Evolutionary conservation across 2,329 filamentous ascomycete species (phyloP).

Genomic region (Coniochaeta sp.): DNA sequence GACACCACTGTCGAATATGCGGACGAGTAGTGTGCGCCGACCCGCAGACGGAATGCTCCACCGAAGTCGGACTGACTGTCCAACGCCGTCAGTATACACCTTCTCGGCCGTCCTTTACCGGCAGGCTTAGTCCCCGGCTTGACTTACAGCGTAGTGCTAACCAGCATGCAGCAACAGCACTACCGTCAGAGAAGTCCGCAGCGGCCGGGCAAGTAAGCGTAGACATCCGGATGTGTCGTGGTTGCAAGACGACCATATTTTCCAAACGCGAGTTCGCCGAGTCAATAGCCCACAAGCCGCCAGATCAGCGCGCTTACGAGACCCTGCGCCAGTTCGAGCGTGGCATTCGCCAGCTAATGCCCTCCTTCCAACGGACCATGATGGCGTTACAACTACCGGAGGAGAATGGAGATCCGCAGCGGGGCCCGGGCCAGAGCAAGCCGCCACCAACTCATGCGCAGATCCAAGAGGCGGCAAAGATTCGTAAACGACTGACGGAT

Average conservation of each 20-base stretch:
- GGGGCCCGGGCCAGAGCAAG: conserved; percentile 18
- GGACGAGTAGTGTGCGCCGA: conserved; percentile 92
- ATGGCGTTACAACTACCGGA: conserved; percentile 56
- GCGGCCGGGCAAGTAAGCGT: conserved; percentile 52
- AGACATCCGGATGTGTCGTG: conserved; percentile 86
- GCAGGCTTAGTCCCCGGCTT: not conserved
- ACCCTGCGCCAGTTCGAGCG: conserved; percentile 82
- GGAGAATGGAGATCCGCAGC: conserved; percentile 22
- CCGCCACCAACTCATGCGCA: conserved; percentile 53
- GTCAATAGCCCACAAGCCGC: conserved; percentile 59
- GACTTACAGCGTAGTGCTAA: not conserved
- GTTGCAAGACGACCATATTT: conserved; percentile 63
- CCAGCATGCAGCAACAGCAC: conserved; percentile 9
- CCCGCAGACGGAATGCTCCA: conserved; percentile 74
- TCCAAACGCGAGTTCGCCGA: conserved; percentile 68
- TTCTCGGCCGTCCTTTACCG: conserved; percentile 32
- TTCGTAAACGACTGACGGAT: conserved; percentile 83
- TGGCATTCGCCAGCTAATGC: conserved; percentile 74
- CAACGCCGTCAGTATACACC: conserved; percentile 36
- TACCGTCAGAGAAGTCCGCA: conserved; percentile 23
- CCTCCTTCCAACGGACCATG: conserved; percentile 75
- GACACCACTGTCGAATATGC: conserved; percentile 92
- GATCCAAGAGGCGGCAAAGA: conserved; percentile 78
- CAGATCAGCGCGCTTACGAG: conserved; percentile 73
- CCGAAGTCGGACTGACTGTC: conserved; percentile 74